phyloP scores from a whole-genome alignment of 176 grass and related monocot species.

The Elymus sibiricus region DNA sequence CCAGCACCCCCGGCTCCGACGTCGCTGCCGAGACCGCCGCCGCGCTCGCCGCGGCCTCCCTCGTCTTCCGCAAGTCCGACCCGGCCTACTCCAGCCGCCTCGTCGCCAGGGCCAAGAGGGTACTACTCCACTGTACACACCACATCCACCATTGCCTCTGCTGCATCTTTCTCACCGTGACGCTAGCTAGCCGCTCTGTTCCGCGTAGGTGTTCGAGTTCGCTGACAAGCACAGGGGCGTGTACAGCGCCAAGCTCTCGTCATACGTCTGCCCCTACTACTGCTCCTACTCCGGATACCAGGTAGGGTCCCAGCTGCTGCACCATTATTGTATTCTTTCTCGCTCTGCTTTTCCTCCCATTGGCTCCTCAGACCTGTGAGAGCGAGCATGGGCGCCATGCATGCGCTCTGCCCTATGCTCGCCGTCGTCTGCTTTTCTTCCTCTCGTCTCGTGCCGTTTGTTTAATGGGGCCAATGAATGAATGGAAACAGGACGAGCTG shows the following conservation, averaged over 20 bases:
- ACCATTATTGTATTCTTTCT: background rate
- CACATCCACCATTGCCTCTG: background rate
- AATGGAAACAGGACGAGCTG: conserved; percentile 64
- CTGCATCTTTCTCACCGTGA: background rate
- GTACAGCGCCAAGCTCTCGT: conserved; percentile 63
- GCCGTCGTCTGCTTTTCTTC: background rate
- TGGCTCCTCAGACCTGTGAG: background rate
- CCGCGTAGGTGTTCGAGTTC: conserved; percentile 69
- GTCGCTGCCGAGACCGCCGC: conserved; percentile 90
- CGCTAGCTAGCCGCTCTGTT: background rate
- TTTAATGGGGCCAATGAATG: background rate
- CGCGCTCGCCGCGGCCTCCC: conserved; percentile 66
- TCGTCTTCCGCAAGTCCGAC: conserved; percentile 87
- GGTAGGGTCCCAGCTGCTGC: conserved; percentile 13
- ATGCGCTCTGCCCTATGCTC: background rate
- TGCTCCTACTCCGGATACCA: conserved; percentile 97
- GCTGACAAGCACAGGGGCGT: conserved; percentile 86
- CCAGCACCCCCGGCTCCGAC: conserved; percentile 65
- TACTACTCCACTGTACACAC: background rate
- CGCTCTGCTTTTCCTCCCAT: conserved; percentile 6
- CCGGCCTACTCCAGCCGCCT: conserved; percentile 68
- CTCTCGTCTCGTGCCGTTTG: background rate
- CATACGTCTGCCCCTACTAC: conserved; percentile 85
- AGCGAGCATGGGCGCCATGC: background rate
- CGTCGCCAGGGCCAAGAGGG: conserved; percentile 62